Conservation (phyloP, 2,329 filamentous ascomycete species). For the Fusarium sp. region DNA sequence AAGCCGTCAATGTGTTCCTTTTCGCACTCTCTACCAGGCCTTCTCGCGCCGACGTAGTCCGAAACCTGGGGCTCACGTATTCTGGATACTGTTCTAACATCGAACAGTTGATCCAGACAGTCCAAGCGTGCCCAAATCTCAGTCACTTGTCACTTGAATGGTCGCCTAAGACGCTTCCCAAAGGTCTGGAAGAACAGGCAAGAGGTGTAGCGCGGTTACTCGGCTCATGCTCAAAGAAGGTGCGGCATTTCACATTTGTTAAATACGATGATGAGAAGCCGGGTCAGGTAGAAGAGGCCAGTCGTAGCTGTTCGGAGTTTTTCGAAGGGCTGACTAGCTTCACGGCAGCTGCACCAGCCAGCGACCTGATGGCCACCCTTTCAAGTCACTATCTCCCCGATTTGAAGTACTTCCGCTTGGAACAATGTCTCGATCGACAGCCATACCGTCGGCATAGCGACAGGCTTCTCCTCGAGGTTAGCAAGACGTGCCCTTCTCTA, state of each 20-base stretch:
- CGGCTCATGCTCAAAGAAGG: constrained; percentile 5
- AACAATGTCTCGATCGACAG: no score
- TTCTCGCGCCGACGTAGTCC: not conserved
- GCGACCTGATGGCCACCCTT: not conserved
- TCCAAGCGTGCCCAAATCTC: constrained; percentile 14
- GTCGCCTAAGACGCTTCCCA: no score
- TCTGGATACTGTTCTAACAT: not conserved
- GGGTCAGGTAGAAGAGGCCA: not conserved
- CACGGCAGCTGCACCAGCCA: not conserved
- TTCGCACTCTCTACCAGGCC: constrained; percentile 19
- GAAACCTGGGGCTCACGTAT: not conserved
- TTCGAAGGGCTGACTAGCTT: not conserved
- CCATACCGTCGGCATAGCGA: accelerated
- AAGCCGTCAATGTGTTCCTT: not conserved
- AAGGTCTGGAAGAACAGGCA: no score
- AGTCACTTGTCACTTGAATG: not conserved
- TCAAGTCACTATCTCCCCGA: not conserved
- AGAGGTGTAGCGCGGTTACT: not conserved
- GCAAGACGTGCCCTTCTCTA: not conserved
- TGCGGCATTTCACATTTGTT: not conserved
- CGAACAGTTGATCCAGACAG: not conserved
- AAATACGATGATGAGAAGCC: not conserved
- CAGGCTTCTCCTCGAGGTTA: not conserved
- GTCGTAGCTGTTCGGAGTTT: not conserved
- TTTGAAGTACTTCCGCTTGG: not conserved